Evolutionary conservation across 1,139 yeast species (phyloP).

Genomic region (Debaryomycetaceae sp.): DNA sequence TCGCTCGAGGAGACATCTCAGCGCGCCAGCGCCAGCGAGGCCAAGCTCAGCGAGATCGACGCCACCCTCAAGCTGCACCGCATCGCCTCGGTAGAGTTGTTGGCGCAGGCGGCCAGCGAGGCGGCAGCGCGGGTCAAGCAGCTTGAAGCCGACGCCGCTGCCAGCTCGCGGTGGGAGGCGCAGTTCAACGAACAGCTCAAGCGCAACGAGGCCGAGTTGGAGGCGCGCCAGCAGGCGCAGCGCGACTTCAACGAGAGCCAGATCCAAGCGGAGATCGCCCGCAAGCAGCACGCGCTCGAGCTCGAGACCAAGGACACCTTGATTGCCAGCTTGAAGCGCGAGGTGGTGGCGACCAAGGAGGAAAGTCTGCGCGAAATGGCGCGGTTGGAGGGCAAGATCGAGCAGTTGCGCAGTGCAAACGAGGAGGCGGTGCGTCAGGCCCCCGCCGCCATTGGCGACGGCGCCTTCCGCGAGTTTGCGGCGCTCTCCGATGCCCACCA

Average conservation of each 20-base stretch:
- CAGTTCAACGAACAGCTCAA: conserved; percentile 36
- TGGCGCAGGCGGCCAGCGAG: conserved; percentile 15
- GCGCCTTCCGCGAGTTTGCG: conserved; percentile 29
- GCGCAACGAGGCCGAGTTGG: conserved; percentile 30
- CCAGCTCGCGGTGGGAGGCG: conserved; percentile 28
- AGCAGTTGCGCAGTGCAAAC: conserved; percentile 29
- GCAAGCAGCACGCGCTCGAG: conserved; percentile 35
- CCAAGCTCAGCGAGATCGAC: conserved; percentile 30
- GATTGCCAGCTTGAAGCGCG: conserved; percentile 24
- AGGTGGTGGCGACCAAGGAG: conserved; percentile 24
- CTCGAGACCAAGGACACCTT: conserved; percentile 24
- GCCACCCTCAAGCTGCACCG: conserved; percentile 25
- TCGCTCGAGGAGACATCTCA: conserved; percentile 32
- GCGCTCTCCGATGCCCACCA: conserved; percentile 42
- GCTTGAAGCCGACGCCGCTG: conserved; percentile 16
- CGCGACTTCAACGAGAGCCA: conserved; percentile 35
- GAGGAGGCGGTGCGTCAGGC: conserved; percentile 18
- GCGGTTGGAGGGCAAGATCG: conserved; percentile 48
- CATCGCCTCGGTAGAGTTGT: conserved; percentile 8
- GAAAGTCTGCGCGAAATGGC: conserved; percentile 44
- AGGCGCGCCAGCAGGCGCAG: conserved; percentile 21
- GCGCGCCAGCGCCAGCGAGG: conserved; percentile 26
- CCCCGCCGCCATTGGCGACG: conserved; percentile 6
- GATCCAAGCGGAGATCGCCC: conserved; percentile 36
- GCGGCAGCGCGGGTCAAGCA: conserved; percentile 16